These are phyloP conservation scores for Alternaria longipes DNA, from an alignment of 2,329 filamentous ascomycete genomes.

Conservation along the genomic window DNA sequence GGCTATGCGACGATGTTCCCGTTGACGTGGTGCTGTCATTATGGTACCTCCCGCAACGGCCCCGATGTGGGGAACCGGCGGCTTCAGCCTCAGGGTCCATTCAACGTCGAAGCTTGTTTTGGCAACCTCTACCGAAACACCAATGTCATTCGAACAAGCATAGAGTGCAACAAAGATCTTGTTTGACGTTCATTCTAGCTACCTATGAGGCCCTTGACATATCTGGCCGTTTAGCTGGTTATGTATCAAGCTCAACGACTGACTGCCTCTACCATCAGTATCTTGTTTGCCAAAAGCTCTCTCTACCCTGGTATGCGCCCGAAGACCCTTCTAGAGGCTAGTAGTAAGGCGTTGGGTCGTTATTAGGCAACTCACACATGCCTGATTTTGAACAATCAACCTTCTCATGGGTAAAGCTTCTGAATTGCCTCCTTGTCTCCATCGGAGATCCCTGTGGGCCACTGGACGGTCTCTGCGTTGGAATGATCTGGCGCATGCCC, in stretches of 20 bases:
- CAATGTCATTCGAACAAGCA: not conserved
- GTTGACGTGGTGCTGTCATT: slow-evolving; percentile 9
- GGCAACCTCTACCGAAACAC: not conserved
- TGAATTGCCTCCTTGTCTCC: not conserved
- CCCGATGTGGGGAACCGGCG: slow-evolving; percentile 21
- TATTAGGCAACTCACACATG: not conserved
- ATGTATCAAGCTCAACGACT: too few relatives aligned
- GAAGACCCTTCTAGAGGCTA: too few relatives aligned
- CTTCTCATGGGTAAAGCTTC: not conserved
- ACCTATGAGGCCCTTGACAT: too few relatives aligned
- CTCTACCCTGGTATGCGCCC: not conserved
- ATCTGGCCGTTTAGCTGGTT: too few relatives aligned
- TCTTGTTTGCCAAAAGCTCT: not conserved
- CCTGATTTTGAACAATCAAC: not conserved
- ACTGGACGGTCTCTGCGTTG: not conserved
- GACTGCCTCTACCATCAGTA: not conserved
- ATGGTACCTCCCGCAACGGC: slow-evolving; percentile 12
- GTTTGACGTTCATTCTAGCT: too few relatives aligned
- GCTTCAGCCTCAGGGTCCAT: slow-evolving; percentile 3
- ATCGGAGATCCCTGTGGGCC: fast-evolving
- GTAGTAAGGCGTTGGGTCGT: too few relatives aligned
- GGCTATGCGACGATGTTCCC: not conserved
- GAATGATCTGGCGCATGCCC: not conserved
- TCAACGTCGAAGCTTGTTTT: not conserved
- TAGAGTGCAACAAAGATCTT: not conserved